Evolutionary conservation across 768 basidiomycete genomes (phyloP), one percentile per base, ranked within the genome.

Genomic region (Mycena pura): DNA sequence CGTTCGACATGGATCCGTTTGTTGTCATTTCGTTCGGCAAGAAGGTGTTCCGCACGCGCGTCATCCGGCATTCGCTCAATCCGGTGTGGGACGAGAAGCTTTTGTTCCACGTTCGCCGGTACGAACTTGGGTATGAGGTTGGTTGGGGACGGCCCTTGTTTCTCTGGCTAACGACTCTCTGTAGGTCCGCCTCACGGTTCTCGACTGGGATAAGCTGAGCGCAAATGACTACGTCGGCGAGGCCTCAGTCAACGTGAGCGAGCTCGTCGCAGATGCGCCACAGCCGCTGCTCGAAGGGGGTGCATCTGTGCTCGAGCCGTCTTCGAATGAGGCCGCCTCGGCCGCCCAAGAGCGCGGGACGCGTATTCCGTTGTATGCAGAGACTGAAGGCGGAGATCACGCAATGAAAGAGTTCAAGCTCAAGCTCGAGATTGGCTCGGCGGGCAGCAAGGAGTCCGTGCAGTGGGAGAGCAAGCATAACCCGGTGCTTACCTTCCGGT

Each of bases 1-100:
- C 92, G 0, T 95, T 89, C 85, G 96, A 99, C 72, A 97, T 98
- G 95, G 95, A 98, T 69, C 95, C 96, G 0, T 99, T 98, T 70
- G 92, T 93, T 22, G 95, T 99, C 62, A 85, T 96, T 64, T 94
- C 93, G 3, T 99, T 99, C 64, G 93, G 96, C 28, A 96, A 95
- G 79, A 99, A 97, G 73, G 93, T 98, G 5, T 99, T 99, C 78
- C 84, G 96, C 3, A 98, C 96, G 0, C 88, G 92, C 29, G 87
- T 95, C 25, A 88, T 95, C 54, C 85, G 95, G 4, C 93, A 95
- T 73, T 88, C 86, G 0, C 78, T 77, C 58, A 94, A 92, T 71
- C 96, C 97, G 0, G 82, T 83, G 1, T 99, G 95, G 93, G 92
- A 98, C 62, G 95, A 98, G 77, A 96, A 96, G 73, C 78, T 99